These are phyloP conservation scores for Simplicillium aogashimaense DNA, from an alignment of 2,329 filamentous ascomycete species.

Conservation along the genomic window DNA sequence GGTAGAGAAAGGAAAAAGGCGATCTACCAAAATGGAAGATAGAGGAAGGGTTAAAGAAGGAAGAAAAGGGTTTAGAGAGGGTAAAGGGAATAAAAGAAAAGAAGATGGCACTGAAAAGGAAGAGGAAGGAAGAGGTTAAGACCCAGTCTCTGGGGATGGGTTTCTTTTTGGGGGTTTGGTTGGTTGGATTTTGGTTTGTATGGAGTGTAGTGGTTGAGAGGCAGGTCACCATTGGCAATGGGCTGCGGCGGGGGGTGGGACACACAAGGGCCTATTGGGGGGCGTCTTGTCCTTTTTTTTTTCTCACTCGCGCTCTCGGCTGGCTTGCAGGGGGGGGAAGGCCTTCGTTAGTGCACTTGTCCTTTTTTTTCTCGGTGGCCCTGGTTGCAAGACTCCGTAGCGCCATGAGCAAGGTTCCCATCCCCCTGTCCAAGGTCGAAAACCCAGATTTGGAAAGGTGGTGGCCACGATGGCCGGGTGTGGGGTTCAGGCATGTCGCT, in stretches of 20 bases:
- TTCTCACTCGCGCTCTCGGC: neutral
- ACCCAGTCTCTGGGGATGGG: too few relatives aligned
- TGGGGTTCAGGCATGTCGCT: neutral
- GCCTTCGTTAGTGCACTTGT: neutral
- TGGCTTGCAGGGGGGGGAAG: neutral
- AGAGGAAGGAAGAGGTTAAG: neutral
- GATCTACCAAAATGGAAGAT: neutral
- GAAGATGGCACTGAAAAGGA: constrained; percentile 1
- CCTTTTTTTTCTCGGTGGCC: neutral
- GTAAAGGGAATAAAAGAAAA: neutral
- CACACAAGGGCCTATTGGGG: neutral
- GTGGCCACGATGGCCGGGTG: constrained; percentile 1
- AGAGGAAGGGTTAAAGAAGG: neutral
- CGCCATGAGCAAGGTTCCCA: neutral
- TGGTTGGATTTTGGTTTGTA: too few relatives aligned
- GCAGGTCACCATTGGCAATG: too few relatives aligned
- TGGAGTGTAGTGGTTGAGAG: too few relatives aligned
- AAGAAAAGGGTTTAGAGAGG: neutral
- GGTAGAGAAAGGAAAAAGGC: neutral
- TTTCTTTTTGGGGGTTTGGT: too few relatives aligned
- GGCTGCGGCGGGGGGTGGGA: too few relatives aligned
- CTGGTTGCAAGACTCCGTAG: neutral
- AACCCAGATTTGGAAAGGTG: constrained; percentile 4
- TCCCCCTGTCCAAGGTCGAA: neutral
- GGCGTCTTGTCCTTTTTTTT: constrained; percentile 3